Percentiles rank a stretch among this genome's conserved stretches.
Conservation (phyloP, 2,329 filamentous ascomycete genomes). For the Aureobasidium namibiae region DNA sequence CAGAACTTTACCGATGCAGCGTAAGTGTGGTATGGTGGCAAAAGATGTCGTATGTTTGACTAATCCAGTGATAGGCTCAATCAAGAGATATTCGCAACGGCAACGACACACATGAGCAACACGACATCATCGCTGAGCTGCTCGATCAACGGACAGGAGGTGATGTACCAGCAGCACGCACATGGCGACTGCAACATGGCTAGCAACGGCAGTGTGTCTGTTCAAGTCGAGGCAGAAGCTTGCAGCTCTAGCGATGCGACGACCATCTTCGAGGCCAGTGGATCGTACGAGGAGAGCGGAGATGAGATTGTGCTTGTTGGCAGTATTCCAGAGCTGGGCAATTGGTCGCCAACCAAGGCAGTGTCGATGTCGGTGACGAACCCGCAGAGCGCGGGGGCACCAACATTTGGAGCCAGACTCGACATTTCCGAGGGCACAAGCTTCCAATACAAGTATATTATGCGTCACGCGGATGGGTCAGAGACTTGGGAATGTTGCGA, state of each 20-base stretch:
- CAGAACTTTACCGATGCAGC: conserved; percentile 18
- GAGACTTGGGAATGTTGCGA: conserved; percentile 51
- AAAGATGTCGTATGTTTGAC: background rate
- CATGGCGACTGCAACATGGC: conserved; percentile 19
- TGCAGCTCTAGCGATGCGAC: background rate
- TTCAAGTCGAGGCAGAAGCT: background rate
- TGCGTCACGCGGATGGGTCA: conserved; percentile 43
- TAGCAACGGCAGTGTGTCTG: conserved; percentile 14
- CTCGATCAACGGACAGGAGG: conserved; percentile 17
- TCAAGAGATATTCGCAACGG: conserved; percentile 4
- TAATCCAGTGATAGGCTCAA: background rate
- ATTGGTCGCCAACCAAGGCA: conserved; percentile 48
- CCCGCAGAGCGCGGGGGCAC: conserved; percentile 54
- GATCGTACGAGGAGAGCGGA: conserved; percentile 45
- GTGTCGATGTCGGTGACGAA: conserved; percentile 47
- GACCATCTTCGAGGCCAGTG: background rate
- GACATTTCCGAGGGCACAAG: conserved; percentile 45
- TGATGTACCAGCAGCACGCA: conserved; percentile 18
- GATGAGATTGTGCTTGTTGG: conserved; percentile 61
- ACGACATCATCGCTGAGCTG: conserved; percentile 17
- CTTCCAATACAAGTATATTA: conserved; percentile 62
- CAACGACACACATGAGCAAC: conserved; percentile 16
- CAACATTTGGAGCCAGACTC: conserved; percentile 32
- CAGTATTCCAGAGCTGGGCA: conserved; percentile 49
- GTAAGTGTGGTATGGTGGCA: background rate